Conservation (phyloP, 345 rosid species). For the Cardamine chenopodiifolia region DNA sequence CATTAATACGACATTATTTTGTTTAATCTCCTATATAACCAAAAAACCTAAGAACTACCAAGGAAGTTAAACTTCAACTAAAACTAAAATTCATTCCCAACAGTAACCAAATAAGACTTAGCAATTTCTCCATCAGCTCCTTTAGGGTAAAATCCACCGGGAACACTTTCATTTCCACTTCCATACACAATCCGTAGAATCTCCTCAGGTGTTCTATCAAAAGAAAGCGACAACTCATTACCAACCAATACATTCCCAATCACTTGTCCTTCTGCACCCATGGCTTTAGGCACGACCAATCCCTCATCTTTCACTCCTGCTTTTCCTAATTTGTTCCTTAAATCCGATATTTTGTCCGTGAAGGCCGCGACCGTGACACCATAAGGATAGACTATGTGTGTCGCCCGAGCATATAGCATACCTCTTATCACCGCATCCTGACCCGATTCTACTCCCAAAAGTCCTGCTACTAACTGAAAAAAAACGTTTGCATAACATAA, state of each 20-base stretch:
- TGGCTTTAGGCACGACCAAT: conserved; percentile 39
- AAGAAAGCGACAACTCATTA: conserved; percentile 51
- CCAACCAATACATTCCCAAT: conserved; percentile 66
- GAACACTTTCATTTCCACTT: conserved; percentile 55
- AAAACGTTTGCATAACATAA: not conserved
- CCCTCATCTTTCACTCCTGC: conserved; percentile 64
- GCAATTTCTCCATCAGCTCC: conserved; percentile 73
- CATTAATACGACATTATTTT: conserved; percentile 8
- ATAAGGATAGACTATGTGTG: conserved; percentile 41
- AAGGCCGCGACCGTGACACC: conserved; percentile 42
- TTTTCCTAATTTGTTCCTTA: conserved; percentile 37
- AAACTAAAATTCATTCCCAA: conserved; percentile 17
- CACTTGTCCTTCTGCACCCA: conserved; percentile 57
- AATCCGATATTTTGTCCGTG: conserved; percentile 31
- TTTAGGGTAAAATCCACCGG: conserved; percentile 71
- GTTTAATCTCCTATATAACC: not conserved
- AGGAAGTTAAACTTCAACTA: conserved; percentile 10
- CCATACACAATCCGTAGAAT: conserved; percentile 69
- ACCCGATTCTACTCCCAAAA: conserved; percentile 78
- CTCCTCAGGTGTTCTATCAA: conserved; percentile 60
- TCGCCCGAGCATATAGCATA: conserved; percentile 51
- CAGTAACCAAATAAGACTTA: conserved; percentile 40
- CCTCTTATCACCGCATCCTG: conserved; percentile 80
- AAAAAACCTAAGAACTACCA: conserved; percentile 25
- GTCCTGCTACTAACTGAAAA: conserved; percentile 73